Conservation (phyloP, 2,329 filamentous ascomycete species). For the Penicillium capsulatum region DNA sequence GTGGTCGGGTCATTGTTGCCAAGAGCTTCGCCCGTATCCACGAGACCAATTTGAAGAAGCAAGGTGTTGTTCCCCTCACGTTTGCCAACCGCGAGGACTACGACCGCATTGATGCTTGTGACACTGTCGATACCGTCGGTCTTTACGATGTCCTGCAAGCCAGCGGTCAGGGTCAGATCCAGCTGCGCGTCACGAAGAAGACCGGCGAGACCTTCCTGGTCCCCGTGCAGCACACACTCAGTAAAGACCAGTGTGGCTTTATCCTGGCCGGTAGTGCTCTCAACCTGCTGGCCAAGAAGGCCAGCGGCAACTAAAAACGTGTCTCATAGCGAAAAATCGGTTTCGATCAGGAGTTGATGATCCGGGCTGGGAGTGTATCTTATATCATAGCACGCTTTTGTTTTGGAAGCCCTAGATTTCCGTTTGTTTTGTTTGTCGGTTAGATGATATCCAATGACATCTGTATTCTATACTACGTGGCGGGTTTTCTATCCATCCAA, state of each 20-base stretch:
- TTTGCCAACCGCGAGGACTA: constrained; percentile 72
- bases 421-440: constrained; percentile 13
- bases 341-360: constrained; percentile 20
- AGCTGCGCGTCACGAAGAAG: constrained; percentile 59
- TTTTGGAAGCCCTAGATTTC: constrained; percentile 14
- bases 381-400: constrained; percentile 13
- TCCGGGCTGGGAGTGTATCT: constrained; percentile 11
- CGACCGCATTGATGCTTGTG: constrained; percentile 67
- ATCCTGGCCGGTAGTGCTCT: constrained; percentile 90
- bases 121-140: constrained; percentile 76
- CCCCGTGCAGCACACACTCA: constrained; percentile 81
- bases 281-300: constrained; percentile 74
- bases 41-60: constrained; percentile 95
- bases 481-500: too few relatives aligned
- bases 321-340: constrained; percentile 14
- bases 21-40: constrained; percentile 91
- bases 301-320: constrained; percentile 11
- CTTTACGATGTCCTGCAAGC: constrained; percentile 74
- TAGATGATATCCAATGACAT: constrained; percentile 30
- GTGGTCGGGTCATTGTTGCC: constrained; percentile 68
- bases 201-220: constrained; percentile 64
- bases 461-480: constrained; percentile 26
- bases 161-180: constrained; percentile 75
- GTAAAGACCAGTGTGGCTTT: constrained; percentile 84
- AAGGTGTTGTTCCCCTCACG: constrained; percentile 90